Conservation (phyloP, 1,139 yeast species). For the Fermentozyma sake region DNA sequence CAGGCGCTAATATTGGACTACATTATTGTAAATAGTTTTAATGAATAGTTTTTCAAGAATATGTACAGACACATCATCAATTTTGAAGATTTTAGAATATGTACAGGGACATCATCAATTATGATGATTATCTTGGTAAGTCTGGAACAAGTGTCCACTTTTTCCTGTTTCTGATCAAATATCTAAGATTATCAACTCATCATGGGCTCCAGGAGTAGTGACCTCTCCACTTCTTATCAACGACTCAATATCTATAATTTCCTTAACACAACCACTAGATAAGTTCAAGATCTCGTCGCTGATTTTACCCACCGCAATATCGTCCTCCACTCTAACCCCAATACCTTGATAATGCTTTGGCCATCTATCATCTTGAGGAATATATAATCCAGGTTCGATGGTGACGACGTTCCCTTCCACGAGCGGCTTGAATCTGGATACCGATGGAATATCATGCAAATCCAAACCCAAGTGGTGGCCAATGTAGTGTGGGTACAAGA, state of each 20-base stretch:
- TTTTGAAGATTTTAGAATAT: too few relatives aligned
- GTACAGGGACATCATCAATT: too few relatives aligned
- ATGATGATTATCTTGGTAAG: too few relatives aligned
- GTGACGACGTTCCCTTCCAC: conserved; percentile 74
- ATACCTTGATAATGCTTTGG: conserved; percentile 83
- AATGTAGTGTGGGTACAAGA: conserved; percentile 85
- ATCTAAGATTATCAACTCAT: conserved; percentile 44
- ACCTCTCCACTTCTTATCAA: conserved; percentile 51
- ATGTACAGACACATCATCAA: too few relatives aligned
- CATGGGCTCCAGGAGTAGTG: conserved; percentile 44
- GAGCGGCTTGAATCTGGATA: conserved; percentile 48
- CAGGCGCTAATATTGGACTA: too few relatives aligned
- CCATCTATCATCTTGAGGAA: conserved; percentile 64
- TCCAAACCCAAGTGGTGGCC: conserved; percentile 96
- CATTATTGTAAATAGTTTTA: too few relatives aligned
- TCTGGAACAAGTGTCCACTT: too few relatives aligned
- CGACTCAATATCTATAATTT: conserved; percentile 71
- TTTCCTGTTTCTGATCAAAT: conserved; percentile 28
- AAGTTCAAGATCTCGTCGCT: conserved; percentile 50
- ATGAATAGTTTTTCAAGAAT: too few relatives aligned
- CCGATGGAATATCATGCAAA: conserved; percentile 76
- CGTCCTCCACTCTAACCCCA: conserved; percentile 94
- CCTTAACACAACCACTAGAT: conserved; percentile 82
- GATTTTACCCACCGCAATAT: conserved; percentile 67
- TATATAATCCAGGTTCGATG: conserved; percentile 90